phyloP scores from a whole-genome alignment of 83 land plant species.

The Larix sibirica region DNA sequence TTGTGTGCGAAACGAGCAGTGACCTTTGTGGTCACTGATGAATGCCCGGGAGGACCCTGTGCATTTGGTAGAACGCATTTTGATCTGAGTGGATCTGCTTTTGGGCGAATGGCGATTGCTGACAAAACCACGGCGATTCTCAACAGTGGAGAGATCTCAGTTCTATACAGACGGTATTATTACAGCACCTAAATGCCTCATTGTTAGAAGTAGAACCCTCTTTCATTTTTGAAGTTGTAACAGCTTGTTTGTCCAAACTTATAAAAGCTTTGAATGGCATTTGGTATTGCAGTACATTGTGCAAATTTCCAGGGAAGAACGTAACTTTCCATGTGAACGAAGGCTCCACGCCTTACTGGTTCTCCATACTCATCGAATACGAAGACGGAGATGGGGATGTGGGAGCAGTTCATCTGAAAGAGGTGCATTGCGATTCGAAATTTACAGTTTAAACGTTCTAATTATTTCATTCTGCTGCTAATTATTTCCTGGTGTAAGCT shows the following conservation, averaged over 20 bases:
- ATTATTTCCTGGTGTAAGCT: no score
- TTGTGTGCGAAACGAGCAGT: constrained; percentile 63
- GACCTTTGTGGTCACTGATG: constrained; percentile 78
- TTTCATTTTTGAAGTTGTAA: no score
- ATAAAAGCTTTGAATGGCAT: no score
- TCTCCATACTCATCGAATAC: constrained; percentile 71
- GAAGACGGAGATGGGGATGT: constrained; percentile 83
- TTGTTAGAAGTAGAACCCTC: no score
- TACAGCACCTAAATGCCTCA: background rate
- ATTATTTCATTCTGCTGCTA: no score
- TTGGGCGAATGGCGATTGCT: constrained; percentile 64
- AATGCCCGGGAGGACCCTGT: constrained; percentile 83
- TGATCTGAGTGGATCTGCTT: constrained; percentile 88
- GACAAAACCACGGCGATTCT: constrained; percentile 41
- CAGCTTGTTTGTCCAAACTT: background rate
- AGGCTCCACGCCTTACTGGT: constrained; percentile 77
- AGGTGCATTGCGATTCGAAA: constrained; percentile 21
- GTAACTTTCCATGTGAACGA: constrained; percentile 79
- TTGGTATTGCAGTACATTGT: constrained; percentile 49
- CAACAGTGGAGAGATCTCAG: constrained; percentile 63
- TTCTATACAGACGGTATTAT: constrained; percentile 62
- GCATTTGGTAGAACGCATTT: constrained; percentile 65
- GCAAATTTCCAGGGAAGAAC: constrained; percentile 66
- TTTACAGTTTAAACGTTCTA: no score
- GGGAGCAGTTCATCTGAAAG: constrained; percentile 64